phyloP scores from a whole-genome alignment of 1,139 yeast species.

The Chernovozyma sophiae-reginae region DNA sequence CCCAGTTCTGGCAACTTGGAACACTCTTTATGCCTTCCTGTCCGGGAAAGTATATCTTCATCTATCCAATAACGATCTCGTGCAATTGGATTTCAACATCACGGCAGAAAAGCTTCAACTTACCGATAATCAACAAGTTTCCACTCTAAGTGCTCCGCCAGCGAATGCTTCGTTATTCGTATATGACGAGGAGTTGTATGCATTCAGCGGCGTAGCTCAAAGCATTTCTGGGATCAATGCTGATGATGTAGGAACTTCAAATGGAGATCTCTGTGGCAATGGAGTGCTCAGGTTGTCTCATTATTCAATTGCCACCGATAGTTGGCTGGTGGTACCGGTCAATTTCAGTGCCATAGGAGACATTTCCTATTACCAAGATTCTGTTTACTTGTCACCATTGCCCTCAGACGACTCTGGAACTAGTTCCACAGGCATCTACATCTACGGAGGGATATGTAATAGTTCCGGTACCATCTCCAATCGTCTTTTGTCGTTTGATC shows the following conservation, averaged over 20 bases:
- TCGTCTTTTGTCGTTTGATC: constrained; percentile 35
- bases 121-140: constrained; percentile 19
- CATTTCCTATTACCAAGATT: constrained; percentile 24
- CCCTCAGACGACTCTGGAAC: constrained; percentile 14
- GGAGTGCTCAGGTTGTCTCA: constrained; percentile 1
- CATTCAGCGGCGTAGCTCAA: constrained; percentile 12
- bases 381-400: constrained; percentile 29
- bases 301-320: background rate
- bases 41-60: constrained; percentile 34
- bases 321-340: constrained; percentile 9
- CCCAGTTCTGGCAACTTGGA: constrained; percentile 19
- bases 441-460: constrained; percentile 38
- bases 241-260: background rate
- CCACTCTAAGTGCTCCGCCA: constrained; percentile 29
- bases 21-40: constrained; percentile 33
- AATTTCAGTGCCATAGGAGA: constrained; percentile 14
- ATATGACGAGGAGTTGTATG: constrained; percentile 28
- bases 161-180: constrained; percentile 29
- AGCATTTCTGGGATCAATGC: background rate
- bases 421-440: constrained; percentile 16
- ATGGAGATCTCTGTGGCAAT: constrained; percentile 1
- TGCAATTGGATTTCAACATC: constrained; percentile 32
- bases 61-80: constrained; percentile 33
- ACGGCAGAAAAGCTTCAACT: constrained; percentile 22
- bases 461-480: constrained; percentile 16